A percentile compares a stretch with the other conserved stretches of the same genome.
phyloP scores from a whole-genome alignment of 352 stramenopile species.

The Globisporangium okanoganense region DNA sequence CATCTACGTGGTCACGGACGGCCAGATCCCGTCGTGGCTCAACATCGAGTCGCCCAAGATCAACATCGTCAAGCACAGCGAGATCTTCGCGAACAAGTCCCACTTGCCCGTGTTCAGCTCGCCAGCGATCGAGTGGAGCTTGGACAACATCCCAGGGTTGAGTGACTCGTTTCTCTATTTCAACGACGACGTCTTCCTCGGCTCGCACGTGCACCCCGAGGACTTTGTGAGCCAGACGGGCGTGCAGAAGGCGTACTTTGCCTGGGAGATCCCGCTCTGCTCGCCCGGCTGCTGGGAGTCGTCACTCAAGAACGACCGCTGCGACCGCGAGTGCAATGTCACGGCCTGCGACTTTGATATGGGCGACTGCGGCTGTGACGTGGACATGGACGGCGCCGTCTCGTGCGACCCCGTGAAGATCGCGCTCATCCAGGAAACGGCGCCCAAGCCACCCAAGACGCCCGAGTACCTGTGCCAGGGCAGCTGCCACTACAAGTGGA shows the following conservation, averaged over 20 bases:
- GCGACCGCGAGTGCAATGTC: slow-evolving; percentile 88
- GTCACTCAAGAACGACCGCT: slow-evolving; percentile 80
- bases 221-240: slow-evolving; percentile 89
- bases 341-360: slow-evolving; percentile 90
- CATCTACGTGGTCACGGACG: slow-evolving; percentile 94
- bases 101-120: slow-evolving; percentile 94
- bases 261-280: slow-evolving; percentile 92
- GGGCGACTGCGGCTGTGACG: slow-evolving; percentile 90
- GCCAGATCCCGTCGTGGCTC: slow-evolving; percentile 93
- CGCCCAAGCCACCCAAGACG: slow-evolving; percentile 41
- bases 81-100: slow-evolving; percentile 89
- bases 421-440: slow-evolving; percentile 47
- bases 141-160: slow-evolving; percentile 92
- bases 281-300: slow-evolving; percentile 65
- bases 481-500: slow-evolving; percentile 72
- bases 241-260: slow-evolving; percentile 91
- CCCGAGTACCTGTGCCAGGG: slow-evolving; percentile 63
- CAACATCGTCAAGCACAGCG: slow-evolving; percentile 84
- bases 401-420: slow-evolving; percentile 60
- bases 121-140: slow-evolving; percentile 91
- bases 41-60: slow-evolving; percentile 80
- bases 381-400: slow-evolving; percentile 40
- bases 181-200: slow-evolving; percentile 96
- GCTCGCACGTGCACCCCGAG: slow-evolving; percentile 78
- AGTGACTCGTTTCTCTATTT: slow-evolving; percentile 95